Base-by-base conservation (phyloP, 805 yeast species). In the Schwanniomyces polymorphus region DNA sequence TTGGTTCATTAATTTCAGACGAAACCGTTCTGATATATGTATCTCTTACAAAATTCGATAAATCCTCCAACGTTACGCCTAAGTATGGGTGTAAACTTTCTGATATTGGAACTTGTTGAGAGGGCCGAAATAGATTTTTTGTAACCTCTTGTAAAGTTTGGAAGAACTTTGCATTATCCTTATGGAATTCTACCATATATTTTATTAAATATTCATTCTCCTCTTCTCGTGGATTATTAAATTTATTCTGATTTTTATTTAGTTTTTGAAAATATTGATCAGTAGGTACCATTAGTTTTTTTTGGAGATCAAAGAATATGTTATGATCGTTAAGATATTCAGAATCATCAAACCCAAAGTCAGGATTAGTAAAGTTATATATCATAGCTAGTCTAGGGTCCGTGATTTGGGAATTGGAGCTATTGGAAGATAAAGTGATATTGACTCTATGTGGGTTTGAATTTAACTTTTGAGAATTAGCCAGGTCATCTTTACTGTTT, bases 291-390 rank as follows among this genome's bases (percentile, higher is more conserved):
- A 67, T 51, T 26, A 67, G 41, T 49, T 64, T 67, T 43, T 58
- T 65, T 34, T 63, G 70, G 7, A 65, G 54, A 28, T 64, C 69
- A 23, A 45, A 38, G n/a, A 64, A 47, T 3, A 59, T 46, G 0
- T 54, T 42, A 44, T 60, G 64, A 7, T 64, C 67, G 3, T 43
- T 43, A 5, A 46, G 27, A 31, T 48, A 49, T 2, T 63, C 71
- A 5, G 39, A 21, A 11, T 59, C 65, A 12, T 67, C 72, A 5
- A 57, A 31, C 1, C 61, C 42, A 48, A 57, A 65, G 29, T 58
- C 64, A 0, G 70, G 66, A 40, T 67, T 64, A 0, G 73, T 66
- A 51, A 68, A 69, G 29, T 65, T 67, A 54, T 62, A 68, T 4
- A 64, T 52, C 50, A 57, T 50, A 6, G 72, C 74, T 43, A 63